These are phyloP conservation scores for Penicillium sp. DNA, from an alignment of 2,329 filamentous ascomycete species.

Conservation along the genomic window DNA sequence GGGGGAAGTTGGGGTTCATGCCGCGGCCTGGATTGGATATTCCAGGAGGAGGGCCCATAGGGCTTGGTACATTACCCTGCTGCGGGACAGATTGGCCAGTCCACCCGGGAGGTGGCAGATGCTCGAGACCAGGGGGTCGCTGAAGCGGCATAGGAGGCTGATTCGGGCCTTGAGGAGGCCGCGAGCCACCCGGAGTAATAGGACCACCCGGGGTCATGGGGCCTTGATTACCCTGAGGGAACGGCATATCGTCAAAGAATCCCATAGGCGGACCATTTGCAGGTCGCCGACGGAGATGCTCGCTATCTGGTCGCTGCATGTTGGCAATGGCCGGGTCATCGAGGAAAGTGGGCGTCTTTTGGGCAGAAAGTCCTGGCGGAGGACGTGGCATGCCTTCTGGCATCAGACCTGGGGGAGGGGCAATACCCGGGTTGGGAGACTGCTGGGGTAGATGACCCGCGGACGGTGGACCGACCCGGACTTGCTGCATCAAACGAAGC, in stretches of 20 bases:
- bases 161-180: conserved; percentile 34
- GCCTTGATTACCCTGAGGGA: conserved; percentile 36
- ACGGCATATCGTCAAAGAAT: conserved; percentile 45
- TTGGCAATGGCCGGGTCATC: conserved; percentile 48
- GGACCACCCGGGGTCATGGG: conserved; percentile 39
- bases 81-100: conserved; percentile 37
- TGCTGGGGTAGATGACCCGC: conserved; percentile 31
- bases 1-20: conserved; percentile 40
- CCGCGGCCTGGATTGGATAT: conserved; percentile 40
- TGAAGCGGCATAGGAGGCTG: conserved; percentile 43
- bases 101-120: conserved; percentile 44
- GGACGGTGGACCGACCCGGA: conserved; percentile 36
- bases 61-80: conserved; percentile 35
- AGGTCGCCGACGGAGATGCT: conserved; percentile 39
- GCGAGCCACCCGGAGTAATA: conserved; percentile 37
- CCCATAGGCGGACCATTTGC: conserved; percentile 41
- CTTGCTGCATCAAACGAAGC: conserved; percentile 76
- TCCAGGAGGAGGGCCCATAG: conserved; percentile 38
- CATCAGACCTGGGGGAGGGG: conserved; percentile 38
- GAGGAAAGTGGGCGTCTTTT: conserved; percentile 41
- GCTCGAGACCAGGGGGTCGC: conserved; percentile 47
- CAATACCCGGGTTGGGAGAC: conserved; percentile 30
- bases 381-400: conserved; percentile 38
- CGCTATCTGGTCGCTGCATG: conserved; percentile 41
- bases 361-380: conserved; percentile 36